Base-by-base conservation (phyloP, 805 yeast species). In the Cephaloascus albidus region DNA sequence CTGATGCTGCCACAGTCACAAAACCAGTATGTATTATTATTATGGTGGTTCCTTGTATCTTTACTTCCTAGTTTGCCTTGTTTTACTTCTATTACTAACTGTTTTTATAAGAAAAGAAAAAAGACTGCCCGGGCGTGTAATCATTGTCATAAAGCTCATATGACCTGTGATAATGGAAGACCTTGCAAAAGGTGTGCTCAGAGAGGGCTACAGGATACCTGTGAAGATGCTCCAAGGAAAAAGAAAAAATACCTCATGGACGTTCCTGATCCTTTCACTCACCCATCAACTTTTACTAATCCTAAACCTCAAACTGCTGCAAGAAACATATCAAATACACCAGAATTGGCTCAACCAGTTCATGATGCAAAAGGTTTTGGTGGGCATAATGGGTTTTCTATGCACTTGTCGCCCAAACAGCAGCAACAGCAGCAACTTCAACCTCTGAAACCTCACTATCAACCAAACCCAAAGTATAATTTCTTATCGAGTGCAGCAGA, bases 141-240 rank as follows among this genome's bases (percentile, higher is more conserved):
- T 33, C 93, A 89, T 60, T 90, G 98, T 54, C 88, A 89, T 43
- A 76, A 78, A 50, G 85, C 95, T 2, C 98, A 90, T 57, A 76
- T 89, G 69, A 85, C 97, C 0, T 90, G 98, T 58, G 96, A 89
- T 49, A 75, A 79, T 41, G 72, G 63, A 54, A 74, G 95, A 31
- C 95, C 95, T 0, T 90, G 98, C 52, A 70, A 72, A 40, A 59
- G 96, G 37, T 90, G 98, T 57, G 56, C 82, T 3, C 68, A 67
- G 20, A 69, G 87, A 51, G 90, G 89, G 0, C 60, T 87, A 14
- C 72, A 70, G 2, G 72, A 64, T 14, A 68, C 85, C 0, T 90
- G 97, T 61, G 76, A 75, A 26, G 97, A 93, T 61, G 96, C 96
- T 4, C 93, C 93, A 2, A 65, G 97, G 36, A 88, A 87, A 59